Evolutionary conservation across 352 stramenopile species (phyloP), one percentile per base, ranked within the genome.

Genomic region (Hyaloperonospora brassicae): DNA sequence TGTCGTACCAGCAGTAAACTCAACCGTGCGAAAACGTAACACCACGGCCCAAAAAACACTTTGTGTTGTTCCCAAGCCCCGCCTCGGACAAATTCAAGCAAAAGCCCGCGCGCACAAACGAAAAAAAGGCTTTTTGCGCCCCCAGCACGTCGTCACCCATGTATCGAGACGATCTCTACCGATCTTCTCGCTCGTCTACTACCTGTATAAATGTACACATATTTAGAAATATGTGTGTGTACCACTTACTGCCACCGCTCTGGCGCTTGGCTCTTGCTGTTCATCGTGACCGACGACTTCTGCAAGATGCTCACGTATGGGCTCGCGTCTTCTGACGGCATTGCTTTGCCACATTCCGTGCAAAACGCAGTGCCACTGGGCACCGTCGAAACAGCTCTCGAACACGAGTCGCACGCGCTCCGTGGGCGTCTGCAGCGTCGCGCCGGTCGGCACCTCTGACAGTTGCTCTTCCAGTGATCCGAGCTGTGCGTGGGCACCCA

Each of bases 381-480:
- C 0, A 94, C 84, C 0, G 84, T 94, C 0, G 84, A 94, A 94
- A 59, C 84, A 94, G 70, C 92, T 94, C 57, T 94, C 84, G 50
- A 81, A 94, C 49, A 94, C 84, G 1, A 94, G 70, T 7, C 84
- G 84, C 8, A 89, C 79, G n/a, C 76, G 73, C 38, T 92, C 80
- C 0, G 61, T 68, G 13, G 64, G 54, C 1, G 62, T 46, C 48
- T 89, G 79, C 3, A 90, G 49, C 2, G 79, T 91, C 0, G 80
- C 80, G 6, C 84, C 84, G 1, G 72, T 79, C 1, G 84, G 84
- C 6, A 94, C 57, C 55, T 92, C 84, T 0, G 79, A 78, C 36
- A 91, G 58, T 12, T 79, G 77, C 54, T 94, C 84, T 21, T 64
- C 56, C 11, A 94, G 71, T 0, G 76, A 73, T 5, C 74, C 72